These are phyloP conservation scores for Podosphaera leucotricha DNA, from an alignment of 2,329 filamentous ascomycete genomes.

Conservation along the genomic window DNA sequence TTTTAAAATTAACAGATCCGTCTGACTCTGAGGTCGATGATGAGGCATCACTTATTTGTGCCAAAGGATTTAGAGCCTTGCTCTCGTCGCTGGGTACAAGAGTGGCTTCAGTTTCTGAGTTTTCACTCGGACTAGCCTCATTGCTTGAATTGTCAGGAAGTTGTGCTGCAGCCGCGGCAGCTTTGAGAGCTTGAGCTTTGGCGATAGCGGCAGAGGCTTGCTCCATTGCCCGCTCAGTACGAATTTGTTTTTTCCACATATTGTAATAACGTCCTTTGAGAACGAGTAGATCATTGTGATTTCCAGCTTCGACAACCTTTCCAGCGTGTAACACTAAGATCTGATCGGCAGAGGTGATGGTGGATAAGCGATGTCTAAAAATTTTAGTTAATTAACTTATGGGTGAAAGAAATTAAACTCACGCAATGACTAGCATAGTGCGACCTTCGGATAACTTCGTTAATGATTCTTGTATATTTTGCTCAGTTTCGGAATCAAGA, in stretches of 20 bases:
- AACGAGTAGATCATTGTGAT: conserved; percentile 51
- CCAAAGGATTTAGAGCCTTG: background rate
- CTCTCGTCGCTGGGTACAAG: background rate
- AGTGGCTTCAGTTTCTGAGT: conserved; percentile 2
- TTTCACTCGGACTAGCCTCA: conserved; percentile 9
- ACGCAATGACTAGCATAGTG: conserved; percentile 88
- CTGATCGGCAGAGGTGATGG: conserved; percentile 75
- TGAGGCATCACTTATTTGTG: background rate
- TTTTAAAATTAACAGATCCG: background rate
- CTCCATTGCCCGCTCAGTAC: conserved; percentile 45
- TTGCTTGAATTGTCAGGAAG: conserved; percentile 12
- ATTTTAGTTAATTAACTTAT: conserved; percentile 21
- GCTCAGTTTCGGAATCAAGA: conserved; percentile 75
- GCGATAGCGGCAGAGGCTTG: conserved; percentile 21
- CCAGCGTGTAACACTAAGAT: conserved; percentile 65
- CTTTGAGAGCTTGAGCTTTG: conserved; percentile 13
- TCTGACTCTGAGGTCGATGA: background rate
- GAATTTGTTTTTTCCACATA: conserved; percentile 80
- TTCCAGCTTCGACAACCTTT: conserved; percentile 54
- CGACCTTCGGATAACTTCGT: conserved; percentile 61
- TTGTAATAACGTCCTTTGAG: conserved; percentile 48
- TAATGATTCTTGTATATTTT: conserved; percentile 75
- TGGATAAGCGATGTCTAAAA: conserved; percentile 53
- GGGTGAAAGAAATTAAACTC: conserved; percentile 18
- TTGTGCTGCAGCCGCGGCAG: conserved; percentile 8